phyloP scores from a whole-genome alignment of 73 alveolate species.

The Diophrys appendiculata region DNA sequence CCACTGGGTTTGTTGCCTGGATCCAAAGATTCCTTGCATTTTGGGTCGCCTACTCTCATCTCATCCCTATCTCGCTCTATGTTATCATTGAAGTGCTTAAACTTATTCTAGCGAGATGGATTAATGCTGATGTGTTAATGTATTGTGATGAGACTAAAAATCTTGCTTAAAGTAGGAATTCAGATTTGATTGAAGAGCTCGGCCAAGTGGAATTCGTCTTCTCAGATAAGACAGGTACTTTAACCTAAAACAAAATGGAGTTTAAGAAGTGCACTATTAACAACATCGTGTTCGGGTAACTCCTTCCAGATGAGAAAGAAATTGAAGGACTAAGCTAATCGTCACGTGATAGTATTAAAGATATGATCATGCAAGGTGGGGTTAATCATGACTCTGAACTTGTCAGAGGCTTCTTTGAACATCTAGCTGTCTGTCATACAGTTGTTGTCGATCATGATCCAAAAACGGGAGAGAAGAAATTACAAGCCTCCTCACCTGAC shows the following conservation, averaged over 20 bases:
- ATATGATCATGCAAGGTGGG: slow-evolving; percentile 11
- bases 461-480: slow-evolving; percentile 3
- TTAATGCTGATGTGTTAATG: slow-evolving; percentile 57
- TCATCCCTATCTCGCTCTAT: slow-evolving; percentile 89
- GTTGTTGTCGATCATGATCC: slow-evolving; percentile 68
- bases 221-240: slow-evolving; percentile 94
- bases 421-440: slow-evolving; percentile 73
- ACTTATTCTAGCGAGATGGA: slow-evolving; percentile 71
- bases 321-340: too few species aligned
- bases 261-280: slow-evolving; percentile 75
- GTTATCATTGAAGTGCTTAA: slow-evolving; percentile 88
- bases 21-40: slow-evolving; percentile 43
- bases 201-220: slow-evolving; percentile 88
- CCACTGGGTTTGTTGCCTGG: slow-evolving; percentile 18
- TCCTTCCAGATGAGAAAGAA: slow-evolving; percentile 19
- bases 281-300: slow-evolving; percentile 12
- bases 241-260: slow-evolving; percentile 85
- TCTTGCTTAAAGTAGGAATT: slow-evolving; percentile 78
- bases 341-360: slow-evolving; percentile 21
- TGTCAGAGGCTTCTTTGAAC: slow-evolving; percentile 3
- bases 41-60: slow-evolving; percentile 85
- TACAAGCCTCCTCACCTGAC: slow-evolving; percentile 77
- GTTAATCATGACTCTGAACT: too few species aligned
- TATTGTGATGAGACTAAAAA: slow-evolving; percentile 38
- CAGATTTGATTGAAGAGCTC: slow-evolving; percentile 89